These are phyloP conservation scores for Microstegium vimineum DNA, from an alignment of 176 grass and related monocot species.

Conservation along the genomic window DNA sequence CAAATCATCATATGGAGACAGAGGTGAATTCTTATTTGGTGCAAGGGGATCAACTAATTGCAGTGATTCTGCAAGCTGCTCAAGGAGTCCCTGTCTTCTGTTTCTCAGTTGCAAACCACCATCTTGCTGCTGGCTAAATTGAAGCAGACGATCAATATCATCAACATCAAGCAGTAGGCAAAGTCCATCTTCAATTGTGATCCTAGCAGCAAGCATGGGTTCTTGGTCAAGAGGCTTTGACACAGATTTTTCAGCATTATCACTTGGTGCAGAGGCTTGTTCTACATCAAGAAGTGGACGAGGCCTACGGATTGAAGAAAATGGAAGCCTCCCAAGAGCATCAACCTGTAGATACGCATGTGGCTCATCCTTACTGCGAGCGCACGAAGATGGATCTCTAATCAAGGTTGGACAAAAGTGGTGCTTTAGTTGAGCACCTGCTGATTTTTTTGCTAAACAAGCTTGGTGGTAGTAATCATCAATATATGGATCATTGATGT, in stretches of 20 bases:
- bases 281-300: constrained; percentile 87
- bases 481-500: constrained; percentile 68
- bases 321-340: constrained; percentile 81
- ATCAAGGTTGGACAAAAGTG: constrained; percentile 73
- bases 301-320: constrained; percentile 79
- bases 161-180: constrained; percentile 76
- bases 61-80: constrained; percentile 65
- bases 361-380: constrained; percentile 60
- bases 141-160: constrained; percentile 68
- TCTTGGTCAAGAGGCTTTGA: constrained; percentile 76
- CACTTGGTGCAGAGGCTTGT: constrained; percentile 29
- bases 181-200: constrained; percentile 77
- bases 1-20: constrained; percentile 59
- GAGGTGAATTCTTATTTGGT: constrained; percentile 34
- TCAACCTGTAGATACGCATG: constrained; percentile 86
- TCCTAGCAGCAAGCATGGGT: constrained; percentile 78
- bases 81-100: constrained; percentile 59
- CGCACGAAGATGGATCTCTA: constrained; percentile 48
- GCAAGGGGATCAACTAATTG: constrained; percentile 76
- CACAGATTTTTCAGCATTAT: constrained; percentile 48
- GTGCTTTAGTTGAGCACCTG: constrained; percentile 55
- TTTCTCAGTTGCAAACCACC: constrained; percentile 60
- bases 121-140: constrained; percentile 72
- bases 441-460: constrained; percentile 64
- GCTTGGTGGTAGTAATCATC: constrained; percentile 95